Evolutionary conservation across 441 rosid species (phyloP), one percentile per base, ranked within the genome.

Genomic region (Gossypium laxum): DNA sequence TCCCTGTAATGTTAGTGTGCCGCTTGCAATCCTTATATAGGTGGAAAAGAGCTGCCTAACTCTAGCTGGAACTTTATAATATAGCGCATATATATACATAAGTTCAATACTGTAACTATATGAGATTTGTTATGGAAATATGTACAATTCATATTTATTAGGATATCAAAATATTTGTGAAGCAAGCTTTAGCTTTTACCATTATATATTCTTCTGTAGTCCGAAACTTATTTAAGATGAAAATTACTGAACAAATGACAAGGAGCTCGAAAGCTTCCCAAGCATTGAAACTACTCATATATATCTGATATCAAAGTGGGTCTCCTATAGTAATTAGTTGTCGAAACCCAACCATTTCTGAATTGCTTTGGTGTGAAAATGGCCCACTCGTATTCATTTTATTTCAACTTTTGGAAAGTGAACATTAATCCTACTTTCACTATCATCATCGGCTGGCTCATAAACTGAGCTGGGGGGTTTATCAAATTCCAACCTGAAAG

Each of bases 41-140:
- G 76, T 72, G 77, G 75, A 63, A 67, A 32, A 72, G 68, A 15
- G 81, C 77, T 52, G 78, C 81, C 71, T 69, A 75, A 76, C 60
- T 77, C 71, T 82, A 72, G 84, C 67, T 60, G 71, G 73, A 81
- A 80, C 72, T 61, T 67, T 69, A 79, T 82, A 75, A 5, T 82
- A 28, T 64, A 28, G 50, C 22, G 1, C 12, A 24, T 58, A 57
- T 57, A 58, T 58, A 60, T 1, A 7, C 12, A 56, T 22, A 78
- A 72, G 67, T 60, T 77, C 72, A 32, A 85, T 85, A 78, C 78
- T 87, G 86, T 82, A 83, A 84, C 79, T 83, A 84, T 83, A 77
- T 76, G 80, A 72, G 65, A 73, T 67, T 66, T 45, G 67, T 28
- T 76, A 70, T 72, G 50, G 50, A 74, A 68, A 80, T 72, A 77